Percentiles rank a stretch among this genome's conserved stretches.
These are phyloP conservation scores for Nematodospora valgi DNA, from an alignment of 805 yeast species.

Conservation along the genomic window DNA sequence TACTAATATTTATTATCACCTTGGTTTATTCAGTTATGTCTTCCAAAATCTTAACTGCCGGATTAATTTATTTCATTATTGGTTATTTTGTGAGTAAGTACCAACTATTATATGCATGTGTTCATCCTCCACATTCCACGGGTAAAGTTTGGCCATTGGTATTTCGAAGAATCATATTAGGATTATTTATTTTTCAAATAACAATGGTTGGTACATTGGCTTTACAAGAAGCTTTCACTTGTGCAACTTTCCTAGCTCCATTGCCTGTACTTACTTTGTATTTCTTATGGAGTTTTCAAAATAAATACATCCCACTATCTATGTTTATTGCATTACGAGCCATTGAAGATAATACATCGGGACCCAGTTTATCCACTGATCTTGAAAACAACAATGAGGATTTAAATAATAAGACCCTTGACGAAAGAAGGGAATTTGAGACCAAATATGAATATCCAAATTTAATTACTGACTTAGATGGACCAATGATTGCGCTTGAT, in stretches of 20 bases:
- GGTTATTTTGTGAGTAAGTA: conserved; percentile 91
- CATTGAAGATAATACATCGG: conserved; percentile 52
- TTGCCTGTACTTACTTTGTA: conserved; percentile 67
- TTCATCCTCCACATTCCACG: conserved; percentile 94
- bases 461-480: conserved; percentile 66
- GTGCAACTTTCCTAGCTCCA: conserved; percentile 72
- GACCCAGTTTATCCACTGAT: conserved; percentile 3
- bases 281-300: conserved; percentile 77
- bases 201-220: conserved; percentile 92
- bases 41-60: conserved; percentile 80
- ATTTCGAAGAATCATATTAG: conserved; percentile 76
- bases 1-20: conserved; percentile 79
- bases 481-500: conserved; percentile 78
- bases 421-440: conserved; percentile 70
- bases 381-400: conserved; percentile 12
- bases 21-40: conserved; percentile 87
- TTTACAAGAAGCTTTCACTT: conserved; percentile 70
- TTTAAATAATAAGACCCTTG: conserved; percentile 49
- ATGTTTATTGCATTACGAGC: conserved; percentile 86
- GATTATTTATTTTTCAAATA: conserved; percentile 78
- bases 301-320: conserved; percentile 74
- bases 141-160: conserved; percentile 96
- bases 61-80: conserved; percentile 74
- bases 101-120: conserved; percentile 83
- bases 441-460: conserved; percentile 78